Conservation (phyloP, 2,329 filamentous ascomycete genomes). For the Alternaria triticina region DNA sequence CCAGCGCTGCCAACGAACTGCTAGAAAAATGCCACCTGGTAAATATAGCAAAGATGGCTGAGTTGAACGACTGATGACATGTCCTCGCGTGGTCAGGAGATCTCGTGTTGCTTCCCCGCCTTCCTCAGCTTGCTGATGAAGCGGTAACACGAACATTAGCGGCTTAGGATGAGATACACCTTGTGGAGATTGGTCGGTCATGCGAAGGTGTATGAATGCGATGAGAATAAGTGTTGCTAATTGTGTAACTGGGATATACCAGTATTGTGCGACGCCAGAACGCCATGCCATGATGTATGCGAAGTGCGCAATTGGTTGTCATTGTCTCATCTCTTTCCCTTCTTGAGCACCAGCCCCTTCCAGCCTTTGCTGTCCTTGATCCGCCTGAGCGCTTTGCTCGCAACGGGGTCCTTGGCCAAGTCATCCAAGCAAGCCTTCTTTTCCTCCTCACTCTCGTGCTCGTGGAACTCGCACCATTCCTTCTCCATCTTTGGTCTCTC, state of each 20-base stretch:
- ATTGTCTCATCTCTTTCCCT: constrained; percentile 37
- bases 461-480: constrained; percentile 47
- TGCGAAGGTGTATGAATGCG: not conserved
- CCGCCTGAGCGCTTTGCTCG: constrained; percentile 38
- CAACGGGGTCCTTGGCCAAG: constrained; percentile 37
- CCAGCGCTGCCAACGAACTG: too few relatives aligned
- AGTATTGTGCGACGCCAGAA: not conserved
- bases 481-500: constrained; percentile 45
- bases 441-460: constrained; percentile 42
- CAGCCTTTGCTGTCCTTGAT: constrained; percentile 46
- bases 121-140: not conserved
- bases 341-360: constrained; percentile 47
- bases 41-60: not conserved
- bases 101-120: constrained; percentile 9
- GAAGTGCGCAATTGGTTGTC: not conserved
- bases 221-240: not conserved
- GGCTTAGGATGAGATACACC: too few relatives aligned
- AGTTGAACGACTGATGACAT: not conserved
- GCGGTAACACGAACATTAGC: not conserved
- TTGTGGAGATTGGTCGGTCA: not conserved
- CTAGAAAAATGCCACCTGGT: fast-evolving
- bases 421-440: constrained; percentile 43
- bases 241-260: not conserved
- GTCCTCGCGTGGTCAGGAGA: not conserved
- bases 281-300: not conserved